These are phyloP conservation scores for Aspergillus viridinutans DNA, from an alignment of 2,329 filamentous ascomycete genomes.

Conservation along the genomic window DNA sequence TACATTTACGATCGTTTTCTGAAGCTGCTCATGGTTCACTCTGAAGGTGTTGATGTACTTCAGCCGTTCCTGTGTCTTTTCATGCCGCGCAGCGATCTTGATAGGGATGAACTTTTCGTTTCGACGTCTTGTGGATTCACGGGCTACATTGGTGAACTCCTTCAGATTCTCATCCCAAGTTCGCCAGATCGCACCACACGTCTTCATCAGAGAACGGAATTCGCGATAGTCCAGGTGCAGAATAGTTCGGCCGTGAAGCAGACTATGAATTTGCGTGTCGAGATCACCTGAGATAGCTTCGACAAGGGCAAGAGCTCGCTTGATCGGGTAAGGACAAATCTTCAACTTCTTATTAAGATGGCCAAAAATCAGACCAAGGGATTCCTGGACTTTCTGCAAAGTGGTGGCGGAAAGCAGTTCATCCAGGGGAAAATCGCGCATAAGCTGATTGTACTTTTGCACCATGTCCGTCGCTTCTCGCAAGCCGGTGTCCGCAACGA, in stretches of 20 bases:
- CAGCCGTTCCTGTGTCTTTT: constrained; percentile 81
- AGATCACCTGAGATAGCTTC: constrained; percentile 94
- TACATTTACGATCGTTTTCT: constrained; percentile 95
- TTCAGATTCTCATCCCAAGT: constrained; percentile 96
- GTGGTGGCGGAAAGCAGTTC: constrained; percentile 91
- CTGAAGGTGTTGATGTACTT: constrained; percentile 94
- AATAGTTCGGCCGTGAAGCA: constrained; percentile 80
- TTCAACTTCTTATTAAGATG: constrained; percentile 98
- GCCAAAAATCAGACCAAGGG: constrained; percentile 81
- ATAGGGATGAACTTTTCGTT: constrained; percentile 99
- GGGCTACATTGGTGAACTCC: constrained; percentile 95
- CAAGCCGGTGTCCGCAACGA: constrained; percentile 89
- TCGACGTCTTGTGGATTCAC: constrained; percentile 86
- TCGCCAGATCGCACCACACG: constrained; percentile 78
- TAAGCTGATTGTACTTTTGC: constrained; percentile 97
- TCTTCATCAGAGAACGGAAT: constrained; percentile 79
- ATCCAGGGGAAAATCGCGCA: constrained; percentile 96
- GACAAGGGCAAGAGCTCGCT: constrained; percentile 85
- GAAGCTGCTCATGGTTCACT: constrained; percentile 95
- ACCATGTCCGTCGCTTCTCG: constrained; percentile 96
- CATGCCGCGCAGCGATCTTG: constrained; percentile 85
- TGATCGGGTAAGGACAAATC: constrained; percentile 92
- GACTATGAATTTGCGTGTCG: constrained; percentile 75
- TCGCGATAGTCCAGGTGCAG: constrained; percentile 91
- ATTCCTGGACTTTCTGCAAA: constrained; percentile 80